Base-by-base conservation (phyloP, 352 stramenopile genomes). In the Globisporangium splendens region DNA sequence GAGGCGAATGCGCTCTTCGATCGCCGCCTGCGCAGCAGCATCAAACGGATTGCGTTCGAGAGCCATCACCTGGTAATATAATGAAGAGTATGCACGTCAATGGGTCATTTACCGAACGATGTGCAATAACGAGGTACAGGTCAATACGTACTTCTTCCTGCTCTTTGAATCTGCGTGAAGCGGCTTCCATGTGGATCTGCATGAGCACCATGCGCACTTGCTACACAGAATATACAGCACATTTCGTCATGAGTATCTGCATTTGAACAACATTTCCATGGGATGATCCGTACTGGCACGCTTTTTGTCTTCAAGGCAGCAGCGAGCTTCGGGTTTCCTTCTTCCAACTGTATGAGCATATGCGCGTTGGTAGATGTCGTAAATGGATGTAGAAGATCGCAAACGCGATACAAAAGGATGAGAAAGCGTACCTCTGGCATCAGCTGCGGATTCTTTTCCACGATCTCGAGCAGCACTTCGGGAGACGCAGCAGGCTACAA, bases 161-260 rank as follows among this genome's bases (percentile, higher is more conserved):
- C 59, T 93, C 80, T n/a, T 95, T 63, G 52, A 92, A 93, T 39
- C 77, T 81, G 2, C 73, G 70, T n/a, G 83, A 81, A 1, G 83
- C 86, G 33, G 73, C 71, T 35, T 90, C 75, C 86, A 95, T 95
- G 69, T 93, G 73, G 62, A 93, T 91, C 57, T 93, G 79, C 63
- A 95, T 71, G 13, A 95, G 57, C 2, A 72, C 79, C 82, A 93
- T 93, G 42, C 86, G 81, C 21, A 95, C 83, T 50, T 93, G 69
- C 86, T 95, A 57, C 7, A 39, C 10, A 52, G 1, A 38, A 17
- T 5, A 22, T 18, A 54, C 44, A 8, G 7, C 14, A 44, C 35
- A 52, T 35, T 24, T 14, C 0, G 8, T 39, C 2, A 59, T 11
- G 3, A 28, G 0, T 43, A 13, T 43, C 38, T 44, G 39, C 8